These are phyloP conservation scores for Debaryomyces robertsiae DNA, from an alignment of 1,139 yeast species.

Conservation along the genomic window DNA sequence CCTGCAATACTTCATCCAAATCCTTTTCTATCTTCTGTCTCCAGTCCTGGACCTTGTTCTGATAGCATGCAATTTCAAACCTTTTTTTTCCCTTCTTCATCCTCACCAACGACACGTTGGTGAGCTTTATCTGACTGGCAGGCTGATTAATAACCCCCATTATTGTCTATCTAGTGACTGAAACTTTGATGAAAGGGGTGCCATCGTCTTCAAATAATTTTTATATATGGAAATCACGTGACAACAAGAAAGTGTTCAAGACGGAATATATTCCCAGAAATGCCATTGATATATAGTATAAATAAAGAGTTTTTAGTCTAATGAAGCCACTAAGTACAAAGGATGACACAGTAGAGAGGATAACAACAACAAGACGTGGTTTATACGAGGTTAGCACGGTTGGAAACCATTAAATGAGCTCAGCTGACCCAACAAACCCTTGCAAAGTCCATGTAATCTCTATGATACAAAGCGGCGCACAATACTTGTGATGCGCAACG, in stretches of 20 bases:
- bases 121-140: slow-evolving; percentile 79
- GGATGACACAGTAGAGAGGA: slow-evolving; percentile 1
- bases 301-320: slow-evolving; percentile 6
- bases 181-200: no score
- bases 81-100: slow-evolving; percentile 89
- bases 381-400: no score
- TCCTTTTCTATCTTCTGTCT: slow-evolving; percentile 87
- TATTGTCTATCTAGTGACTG: no score
- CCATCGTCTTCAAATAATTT: no score
- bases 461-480: not conserved
- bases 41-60: slow-evolving; percentile 96
- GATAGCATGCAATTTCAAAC: slow-evolving; percentile 95
- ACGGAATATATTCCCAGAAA: not conserved
- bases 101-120: slow-evolving; percentile 90
- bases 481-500: slow-evolving; percentile 2
- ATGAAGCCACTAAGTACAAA: not conserved
- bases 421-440: not conserved
- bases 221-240: no score
- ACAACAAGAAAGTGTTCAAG: no score
- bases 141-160: slow-evolving; percentile 84
- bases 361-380: slow-evolving; percentile 1
- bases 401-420: no score
- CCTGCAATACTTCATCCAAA: slow-evolving; percentile 91
- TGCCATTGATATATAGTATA: slow-evolving; percentile 9
- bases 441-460: no score